Percentiles rank a stretch among this genome's conserved stretches.
Conservation (phyloP, 305 asterid genomes). For the Solanum hybrid region DNA sequence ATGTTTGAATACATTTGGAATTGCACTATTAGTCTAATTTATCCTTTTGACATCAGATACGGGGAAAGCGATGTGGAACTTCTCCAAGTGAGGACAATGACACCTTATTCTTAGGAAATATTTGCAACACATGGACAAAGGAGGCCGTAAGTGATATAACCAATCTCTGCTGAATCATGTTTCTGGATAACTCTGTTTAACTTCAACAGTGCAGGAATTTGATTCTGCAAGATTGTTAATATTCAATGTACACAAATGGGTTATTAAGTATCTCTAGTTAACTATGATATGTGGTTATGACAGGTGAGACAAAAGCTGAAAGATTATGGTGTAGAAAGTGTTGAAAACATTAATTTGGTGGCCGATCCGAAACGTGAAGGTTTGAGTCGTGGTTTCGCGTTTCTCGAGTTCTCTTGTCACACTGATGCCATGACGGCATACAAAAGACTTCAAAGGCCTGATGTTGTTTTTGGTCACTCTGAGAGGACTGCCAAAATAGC, state of each 20-base stretch:
- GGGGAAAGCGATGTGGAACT: constrained; percentile 59
- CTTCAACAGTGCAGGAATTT: background rate
- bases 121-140: constrained; percentile 63
- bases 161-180: background rate
- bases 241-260: background rate
- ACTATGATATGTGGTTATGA: background rate
- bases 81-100: constrained; percentile 56
- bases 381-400: constrained; percentile 59
- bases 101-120: constrained; percentile 55
- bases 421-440: constrained; percentile 52
- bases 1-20: background rate
- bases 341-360: constrained; percentile 46
- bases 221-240: background rate
- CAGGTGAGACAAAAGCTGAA: constrained; percentile 29
- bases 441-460: constrained; percentile 58
- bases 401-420: constrained; percentile 50
- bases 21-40: constrained; percentile 6
- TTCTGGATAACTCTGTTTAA: background rate
- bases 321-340: constrained; percentile 48
- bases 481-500: constrained; percentile 68
- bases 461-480: constrained; percentile 47
- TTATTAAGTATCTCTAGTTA: background rate
- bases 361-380: constrained; percentile 56
- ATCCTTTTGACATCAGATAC: constrained; percentile 26
- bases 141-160: constrained; percentile 44